Conservation (phyloP, 78 protist species). For the slime mould (Dictyostelium discoideum) region DNA sequence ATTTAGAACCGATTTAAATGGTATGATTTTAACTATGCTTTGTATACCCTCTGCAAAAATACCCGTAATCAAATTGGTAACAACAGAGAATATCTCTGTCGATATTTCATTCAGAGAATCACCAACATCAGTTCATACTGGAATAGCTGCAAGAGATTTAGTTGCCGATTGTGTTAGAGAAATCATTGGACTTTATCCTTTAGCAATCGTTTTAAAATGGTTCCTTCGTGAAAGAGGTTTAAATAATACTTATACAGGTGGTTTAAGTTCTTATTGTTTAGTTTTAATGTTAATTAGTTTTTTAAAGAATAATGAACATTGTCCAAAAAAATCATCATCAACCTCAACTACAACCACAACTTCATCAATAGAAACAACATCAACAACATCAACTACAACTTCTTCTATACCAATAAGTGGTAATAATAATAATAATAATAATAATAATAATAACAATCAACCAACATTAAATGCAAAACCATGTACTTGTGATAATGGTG, state of each 20-base stretch:
- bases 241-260: conserved; percentile 75
- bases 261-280: conserved; percentile 65
- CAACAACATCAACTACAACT: neutral
- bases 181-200: conserved; percentile 59
- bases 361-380: neutral
- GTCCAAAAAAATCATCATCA: conserved; percentile 19
- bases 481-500: conserved; percentile 49
- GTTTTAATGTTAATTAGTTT: conserved; percentile 76
- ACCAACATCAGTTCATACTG: conserved; percentile 68
- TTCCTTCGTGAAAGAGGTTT: conserved; percentile 71
- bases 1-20: conserved; percentile 48
- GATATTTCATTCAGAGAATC: conserved; percentile 69
- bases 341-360: neutral
- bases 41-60: conserved; percentile 72
- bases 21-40: conserved; percentile 41
- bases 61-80: conserved; percentile 74
- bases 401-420: neutral
- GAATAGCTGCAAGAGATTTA: conserved; percentile 68
- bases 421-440: neutral
- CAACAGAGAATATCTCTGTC: conserved; percentile 61
- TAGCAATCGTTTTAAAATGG: conserved; percentile 78
- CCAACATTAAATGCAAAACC: conserved; percentile 73
- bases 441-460: neutral
- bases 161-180: conserved; percentile 52
- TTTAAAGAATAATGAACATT: conserved; percentile 78